These are phyloP conservation scores for Schizophyllum commune DNA, from an alignment of 1,284 basidiomycete species.

Conservation along the genomic window DNA sequence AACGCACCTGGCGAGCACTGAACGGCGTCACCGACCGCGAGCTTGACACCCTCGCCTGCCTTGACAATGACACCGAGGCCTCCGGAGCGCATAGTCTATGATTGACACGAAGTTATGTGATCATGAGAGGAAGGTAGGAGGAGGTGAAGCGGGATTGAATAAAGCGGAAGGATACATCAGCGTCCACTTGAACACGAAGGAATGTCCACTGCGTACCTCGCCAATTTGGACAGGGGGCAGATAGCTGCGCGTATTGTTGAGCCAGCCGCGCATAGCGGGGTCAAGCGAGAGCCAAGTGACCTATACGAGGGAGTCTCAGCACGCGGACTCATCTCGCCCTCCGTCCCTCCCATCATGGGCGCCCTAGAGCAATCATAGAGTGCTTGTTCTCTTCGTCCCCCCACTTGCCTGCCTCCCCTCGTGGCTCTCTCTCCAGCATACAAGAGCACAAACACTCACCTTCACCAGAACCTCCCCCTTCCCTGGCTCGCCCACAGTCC, in stretches of 20 bases:
- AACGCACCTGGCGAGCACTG: constrained; percentile 48
- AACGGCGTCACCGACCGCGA: constrained; percentile 64
- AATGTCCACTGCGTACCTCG: constrained; percentile 34
- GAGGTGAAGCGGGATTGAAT: too few relatives aligned
- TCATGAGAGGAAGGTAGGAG: not conserved
- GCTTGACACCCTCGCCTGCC: constrained; percentile 43
- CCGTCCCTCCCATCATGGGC: not conserved
- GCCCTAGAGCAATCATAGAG: not conserved
- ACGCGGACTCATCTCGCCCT: not conserved
- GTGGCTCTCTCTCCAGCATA: not conserved
- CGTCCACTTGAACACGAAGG: constrained; percentile 1
- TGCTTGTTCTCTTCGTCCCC: not conserved
- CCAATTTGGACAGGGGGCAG: constrained; percentile 73
- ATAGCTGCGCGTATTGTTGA: constrained; percentile 65
- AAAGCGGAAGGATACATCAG: not conserved
- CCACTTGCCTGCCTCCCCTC: not conserved
- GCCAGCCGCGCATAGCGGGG: constrained; percentile 81
- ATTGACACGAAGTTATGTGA: not conserved
- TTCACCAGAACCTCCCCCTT: constrained; percentile 61
- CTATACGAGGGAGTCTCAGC: constrained; percentile 14
- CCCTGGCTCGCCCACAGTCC: constrained; percentile 41
- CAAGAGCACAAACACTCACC: constrained; percentile 67
- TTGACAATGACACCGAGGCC: constrained; percentile 67
- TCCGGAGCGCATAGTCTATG: constrained; percentile 63
- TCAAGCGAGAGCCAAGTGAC: constrained; percentile 75